These are phyloP conservation scores for Gossypium davidsonii DNA, from an alignment of 441 rosid genomes.

Conservation along the genomic window DNA sequence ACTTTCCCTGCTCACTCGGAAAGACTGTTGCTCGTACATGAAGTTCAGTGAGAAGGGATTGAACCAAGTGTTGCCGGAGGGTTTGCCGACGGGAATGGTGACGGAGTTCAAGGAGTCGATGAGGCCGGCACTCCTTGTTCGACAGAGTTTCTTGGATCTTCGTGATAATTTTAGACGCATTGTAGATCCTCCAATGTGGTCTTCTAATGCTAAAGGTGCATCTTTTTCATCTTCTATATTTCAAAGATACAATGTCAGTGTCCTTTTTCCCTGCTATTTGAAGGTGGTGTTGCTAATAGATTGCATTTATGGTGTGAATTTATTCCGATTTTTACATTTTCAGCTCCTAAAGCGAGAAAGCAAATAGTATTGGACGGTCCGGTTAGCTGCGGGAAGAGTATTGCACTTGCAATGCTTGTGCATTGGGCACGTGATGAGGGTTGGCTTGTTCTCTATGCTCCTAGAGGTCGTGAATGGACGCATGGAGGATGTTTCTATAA, in stretches of 20 bases:
- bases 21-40: constrained; percentile 61
- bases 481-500: constrained; percentile 86
- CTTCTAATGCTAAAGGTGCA: constrained; percentile 45
- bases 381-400: constrained; percentile 85
- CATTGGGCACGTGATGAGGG: constrained; percentile 98
- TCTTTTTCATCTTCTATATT: neutral
- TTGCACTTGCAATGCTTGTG: constrained; percentile 86
- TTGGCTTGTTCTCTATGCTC: constrained; percentile 89
- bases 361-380: constrained; percentile 94
- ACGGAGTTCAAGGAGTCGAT: constrained; percentile 75
- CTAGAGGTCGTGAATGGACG: constrained; percentile 82
- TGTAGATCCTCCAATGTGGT: constrained; percentile 65
- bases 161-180: constrained; percentile 86
- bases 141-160: constrained; percentile 76
- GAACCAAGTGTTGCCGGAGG: constrained; percentile 66
- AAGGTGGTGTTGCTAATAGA: neutral
- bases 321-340: neutral
- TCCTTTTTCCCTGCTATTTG: neutral
- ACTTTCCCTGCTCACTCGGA: constrained; percentile 56
- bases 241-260: neutral
- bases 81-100: constrained; percentile 64
- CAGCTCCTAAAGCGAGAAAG: constrained; percentile 62
- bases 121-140: constrained; percentile 70
- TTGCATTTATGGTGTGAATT: neutral
- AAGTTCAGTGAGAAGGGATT: constrained; percentile 57